These are phyloP conservation scores for Diplodia corticola DNA, from an alignment of 2,329 filamentous ascomycete species.

Conservation along the genomic window DNA sequence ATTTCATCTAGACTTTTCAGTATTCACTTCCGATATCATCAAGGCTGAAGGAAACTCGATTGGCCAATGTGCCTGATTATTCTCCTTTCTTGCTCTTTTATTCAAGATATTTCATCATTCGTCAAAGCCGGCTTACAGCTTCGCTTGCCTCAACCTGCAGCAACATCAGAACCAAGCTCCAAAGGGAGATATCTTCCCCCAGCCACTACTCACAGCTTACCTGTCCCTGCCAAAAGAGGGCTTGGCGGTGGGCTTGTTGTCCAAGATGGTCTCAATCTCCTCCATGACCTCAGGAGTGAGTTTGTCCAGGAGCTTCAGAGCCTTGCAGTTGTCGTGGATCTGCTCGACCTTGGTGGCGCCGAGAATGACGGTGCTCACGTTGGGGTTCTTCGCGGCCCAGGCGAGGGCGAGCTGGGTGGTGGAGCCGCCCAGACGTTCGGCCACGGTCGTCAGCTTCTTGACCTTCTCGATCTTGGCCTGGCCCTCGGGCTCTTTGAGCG, in stretches of 20 bases:
- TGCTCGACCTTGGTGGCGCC: constrained; percentile 54
- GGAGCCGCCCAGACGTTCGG: constrained; percentile 51
- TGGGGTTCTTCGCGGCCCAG: constrained; percentile 60
- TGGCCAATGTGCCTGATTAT: not conserved
- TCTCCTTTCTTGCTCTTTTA: not conserved
- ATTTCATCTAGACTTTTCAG: not conserved
- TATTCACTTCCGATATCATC: not conserved
- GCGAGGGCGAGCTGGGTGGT: constrained; percentile 58
- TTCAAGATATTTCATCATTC: not conserved
- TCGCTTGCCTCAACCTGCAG: not conserved
- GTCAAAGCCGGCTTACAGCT: not conserved
- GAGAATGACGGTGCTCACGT: constrained; percentile 59
- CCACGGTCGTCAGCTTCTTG: constrained; percentile 53
- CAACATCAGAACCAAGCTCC: not conserved
- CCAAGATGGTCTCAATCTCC: constrained; percentile 43
- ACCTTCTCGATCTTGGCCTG: constrained; percentile 60
- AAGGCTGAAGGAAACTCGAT: not conserved
- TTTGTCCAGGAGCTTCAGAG: constrained; percentile 45
- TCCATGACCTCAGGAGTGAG: constrained; percentile 42
- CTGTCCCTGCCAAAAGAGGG: constrained; percentile 26
- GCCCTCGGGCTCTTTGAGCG: constrained; percentile 51
- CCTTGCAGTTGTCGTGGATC: constrained; percentile 52
- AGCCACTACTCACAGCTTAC: constrained; percentile 23
- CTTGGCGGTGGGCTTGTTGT: constrained; percentile 39
- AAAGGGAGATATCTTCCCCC: not conserved